A percentile compares a stretch with the other conserved stretches of the same genome.
Conservation (phyloP, 768 basidiomycete species). For the Mycena alexandri region DNA sequence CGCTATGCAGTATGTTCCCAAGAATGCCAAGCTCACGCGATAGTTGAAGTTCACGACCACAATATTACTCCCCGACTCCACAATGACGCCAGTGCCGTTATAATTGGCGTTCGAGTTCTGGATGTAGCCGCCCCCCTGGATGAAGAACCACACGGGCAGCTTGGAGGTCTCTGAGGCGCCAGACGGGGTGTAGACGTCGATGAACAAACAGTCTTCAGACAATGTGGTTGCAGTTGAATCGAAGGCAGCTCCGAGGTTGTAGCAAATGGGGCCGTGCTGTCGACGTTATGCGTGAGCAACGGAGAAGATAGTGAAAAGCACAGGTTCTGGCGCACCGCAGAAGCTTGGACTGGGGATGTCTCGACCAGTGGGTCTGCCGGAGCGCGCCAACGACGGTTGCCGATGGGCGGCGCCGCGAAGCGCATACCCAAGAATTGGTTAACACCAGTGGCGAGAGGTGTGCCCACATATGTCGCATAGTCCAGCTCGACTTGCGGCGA, state of each 20-base stretch:
- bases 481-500: constrained; percentile 25
- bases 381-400: constrained; percentile 25
- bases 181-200: constrained; percentile 29
- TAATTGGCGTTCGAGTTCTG: constrained; percentile 27
- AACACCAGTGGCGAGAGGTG: constrained; percentile 23
- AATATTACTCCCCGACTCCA: constrained; percentile 24
- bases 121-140: constrained; percentile 30
- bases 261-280: constrained; percentile 30
- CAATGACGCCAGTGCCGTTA: constrained; percentile 29
- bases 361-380: constrained; percentile 25
- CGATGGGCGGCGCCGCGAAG: constrained; percentile 28
- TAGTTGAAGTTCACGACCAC: constrained; percentile 31
- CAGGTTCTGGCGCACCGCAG: constrained; percentile 21
- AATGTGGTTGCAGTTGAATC: constrained; percentile 22
- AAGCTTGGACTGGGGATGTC: constrained; percentile 22
- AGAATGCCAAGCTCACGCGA: constrained; percentile 21
- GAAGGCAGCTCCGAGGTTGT: constrained; percentile 24
- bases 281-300: constrained; percentile 16
- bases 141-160: constrained; percentile 31
- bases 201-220: constrained; percentile 29
- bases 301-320: no score
- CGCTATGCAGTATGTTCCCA: constrained; percentile 20
- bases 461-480: constrained; percentile 29
- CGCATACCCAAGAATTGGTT: constrained; percentile 29
- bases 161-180: constrained; percentile 25